Evolutionary conservation across 2,329 filamentous ascomycete species (phyloP).

Genomic region (Apiospora sp.): DNA sequence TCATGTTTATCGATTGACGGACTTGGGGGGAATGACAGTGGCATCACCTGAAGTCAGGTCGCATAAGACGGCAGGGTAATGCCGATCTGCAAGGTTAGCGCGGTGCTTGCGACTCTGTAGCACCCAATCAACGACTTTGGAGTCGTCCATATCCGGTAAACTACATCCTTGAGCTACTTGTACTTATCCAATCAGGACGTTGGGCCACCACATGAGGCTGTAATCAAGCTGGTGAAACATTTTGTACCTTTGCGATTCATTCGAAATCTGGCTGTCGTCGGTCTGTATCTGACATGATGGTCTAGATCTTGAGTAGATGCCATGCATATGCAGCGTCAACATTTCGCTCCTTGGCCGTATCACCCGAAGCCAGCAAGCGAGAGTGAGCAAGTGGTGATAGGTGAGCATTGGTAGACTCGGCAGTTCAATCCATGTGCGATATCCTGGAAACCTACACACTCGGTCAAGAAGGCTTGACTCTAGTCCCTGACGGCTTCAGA

Average conservation of each 20-base stretch:
- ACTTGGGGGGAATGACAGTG: not conserved
- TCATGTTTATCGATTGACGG: not conserved
- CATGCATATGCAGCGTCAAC: no score
- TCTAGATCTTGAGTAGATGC: no score
- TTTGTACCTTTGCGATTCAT: not conserved
- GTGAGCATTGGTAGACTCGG: not conserved
- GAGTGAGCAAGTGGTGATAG: no score
- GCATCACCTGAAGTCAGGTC: not conserved
- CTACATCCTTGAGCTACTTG: not conserved
- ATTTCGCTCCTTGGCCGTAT: no score
- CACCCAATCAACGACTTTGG: slow-evolving; percentile 11
- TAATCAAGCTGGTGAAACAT: not conserved
- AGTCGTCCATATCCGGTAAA: not conserved
- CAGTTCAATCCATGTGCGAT: not conserved
- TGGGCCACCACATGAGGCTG: not conserved
- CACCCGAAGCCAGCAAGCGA: no score
- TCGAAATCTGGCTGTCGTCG: not conserved
- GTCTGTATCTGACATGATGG: no score
- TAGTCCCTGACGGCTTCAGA: not conserved
- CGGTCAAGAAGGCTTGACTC: not conserved
- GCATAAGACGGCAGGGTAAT: not conserved
- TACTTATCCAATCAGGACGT: not conserved
- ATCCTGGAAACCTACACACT: not conserved
- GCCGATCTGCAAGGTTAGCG: not conserved
- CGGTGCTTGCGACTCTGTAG: not conserved